Evolutionary conservation across 2,329 filamentous ascomycete species (phyloP).

Genomic region (Cytospora piceicola): DNA sequence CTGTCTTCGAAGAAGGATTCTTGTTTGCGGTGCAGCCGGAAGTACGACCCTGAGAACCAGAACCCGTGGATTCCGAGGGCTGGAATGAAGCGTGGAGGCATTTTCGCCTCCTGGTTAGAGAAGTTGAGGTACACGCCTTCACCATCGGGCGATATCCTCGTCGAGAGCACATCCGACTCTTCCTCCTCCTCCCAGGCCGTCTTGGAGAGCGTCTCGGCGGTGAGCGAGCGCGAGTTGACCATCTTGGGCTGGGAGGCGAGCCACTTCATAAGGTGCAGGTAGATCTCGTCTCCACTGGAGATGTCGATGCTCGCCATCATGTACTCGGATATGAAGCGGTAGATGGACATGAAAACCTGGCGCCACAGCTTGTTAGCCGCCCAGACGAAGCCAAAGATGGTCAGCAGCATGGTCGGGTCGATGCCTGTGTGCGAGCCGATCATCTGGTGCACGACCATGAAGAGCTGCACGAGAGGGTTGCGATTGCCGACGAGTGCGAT

Average conservation of each 20-base stretch:
- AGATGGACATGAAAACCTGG: slow-evolving; percentile 41
- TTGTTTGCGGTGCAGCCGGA: slow-evolving; percentile 51
- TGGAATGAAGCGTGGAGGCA: slow-evolving; percentile 57
- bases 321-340: slow-evolving; percentile 46
- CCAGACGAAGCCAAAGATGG: slow-evolving; percentile 52
- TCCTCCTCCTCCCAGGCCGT: slow-evolving; percentile 62
- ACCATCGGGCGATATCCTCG: slow-evolving; percentile 44
- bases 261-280: slow-evolving; percentile 62
- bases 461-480: slow-evolving; percentile 46
- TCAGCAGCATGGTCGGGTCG: slow-evolving; percentile 53
- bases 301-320: slow-evolving; percentile 59
- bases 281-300: slow-evolving; percentile 60
- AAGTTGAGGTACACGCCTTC: slow-evolving; percentile 61
- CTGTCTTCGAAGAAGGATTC: slow-evolving; percentile 47
- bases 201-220: slow-evolving; percentile 58
- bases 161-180: slow-evolving; percentile 46
- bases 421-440: slow-evolving; percentile 51
- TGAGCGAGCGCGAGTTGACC: slow-evolving; percentile 55
- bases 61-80: slow-evolving; percentile 58
- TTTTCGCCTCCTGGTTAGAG: slow-evolving; percentile 59
- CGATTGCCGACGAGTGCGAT: slow-evolving; percentile 49
- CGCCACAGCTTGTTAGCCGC: slow-evolving; percentile 45
- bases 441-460: slow-evolving; percentile 52
- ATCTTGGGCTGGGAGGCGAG: slow-evolving; percentile 57
- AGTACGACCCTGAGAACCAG: slow-evolving; percentile 58